Percentiles rank a stretch among this genome's conserved stretches.
Conservation (phyloP, 768 basidiomycete genomes). For the Lactarius quietus region DNA sequence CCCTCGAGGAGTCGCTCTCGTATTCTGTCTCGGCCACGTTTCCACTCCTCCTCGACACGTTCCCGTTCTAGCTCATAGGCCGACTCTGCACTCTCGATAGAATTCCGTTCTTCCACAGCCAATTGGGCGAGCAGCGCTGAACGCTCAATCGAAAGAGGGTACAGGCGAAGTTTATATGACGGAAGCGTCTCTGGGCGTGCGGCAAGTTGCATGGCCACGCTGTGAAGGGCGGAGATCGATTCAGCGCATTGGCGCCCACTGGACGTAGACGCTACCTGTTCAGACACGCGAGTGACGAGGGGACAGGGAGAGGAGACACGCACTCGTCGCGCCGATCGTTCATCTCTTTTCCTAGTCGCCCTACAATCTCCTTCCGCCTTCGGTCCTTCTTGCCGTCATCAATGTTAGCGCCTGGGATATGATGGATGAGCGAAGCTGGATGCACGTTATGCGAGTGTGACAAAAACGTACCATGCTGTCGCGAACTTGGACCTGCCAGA, state of each 20-base stretch:
- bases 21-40: conserved; percentile 67
- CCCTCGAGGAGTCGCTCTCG: conserved; percentile 77
- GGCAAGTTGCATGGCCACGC: conserved; percentile 56
- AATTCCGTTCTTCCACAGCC: conserved; percentile 62
- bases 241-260: conserved; percentile 64
- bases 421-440: conserved; percentile 4
- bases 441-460: neutral
- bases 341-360: conserved; percentile 69
- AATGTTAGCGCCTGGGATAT: conserved; percentile 24
- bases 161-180: conserved; percentile 66
- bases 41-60: conserved; percentile 80
- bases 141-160: conserved; percentile 72
- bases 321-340: conserved; percentile 74
- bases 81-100: conserved; percentile 60
- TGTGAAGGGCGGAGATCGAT: conserved; percentile 56
- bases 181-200: conserved; percentile 63
- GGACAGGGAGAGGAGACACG: conserved; percentile 29
- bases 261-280: conserved; percentile 14
- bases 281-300: conserved; percentile 16
- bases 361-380: conserved; percentile 64
- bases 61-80: conserved; percentile 78
- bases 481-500: conserved; percentile 26
- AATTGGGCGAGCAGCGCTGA: conserved; percentile 67
- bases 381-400: conserved; percentile 59
- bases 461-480: conserved; percentile 14